Evolutionary conservation across 148 eudicot species (phyloP), one percentile per base, ranked within the genome.

Genomic region (Amaranthus palmeri): DNA sequence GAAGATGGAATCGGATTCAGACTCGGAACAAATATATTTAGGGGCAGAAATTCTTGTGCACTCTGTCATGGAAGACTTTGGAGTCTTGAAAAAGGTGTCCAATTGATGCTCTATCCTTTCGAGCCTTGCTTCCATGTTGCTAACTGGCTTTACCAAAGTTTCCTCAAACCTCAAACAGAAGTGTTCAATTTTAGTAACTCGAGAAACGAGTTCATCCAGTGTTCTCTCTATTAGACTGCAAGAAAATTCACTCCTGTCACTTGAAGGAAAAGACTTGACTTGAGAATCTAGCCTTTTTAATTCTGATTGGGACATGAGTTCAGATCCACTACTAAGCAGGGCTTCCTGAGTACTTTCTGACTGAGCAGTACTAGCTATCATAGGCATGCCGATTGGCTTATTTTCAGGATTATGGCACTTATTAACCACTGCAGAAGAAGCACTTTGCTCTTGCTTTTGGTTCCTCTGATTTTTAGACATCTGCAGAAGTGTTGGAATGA

Each of bases 401-500:
- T 74, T 56, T 43, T 76, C 84, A 68, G 68, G 48, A 82, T 81
- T 81, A 54, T 54, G 69, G 45, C 64, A 25, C 67, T 67, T 61
- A 66, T 70, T 79, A 60, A 55, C 80, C 56, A 56, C 51, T 8
- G 71, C 72, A 72, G 52, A 42, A 74, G 81, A 79, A 64, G 73
- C 74, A 75, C 63, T 72, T 55, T 70, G 68, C 45, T 83, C 77
- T 55, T 83, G 84, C 15, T 58, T 67, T 52, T 67, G 81, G 67
- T 51, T 81, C 44, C 18, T 73, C 71, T 84, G 78, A 68, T 89
- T 83, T 78, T 76, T 92, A 12, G 99, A 85, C 8, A 90, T 70
- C 55, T 88, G 91, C 79, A 95, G 45, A 80, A 95, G 88, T 46
- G 97, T 87, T 63, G 99, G 99, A 68, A 95, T 79, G 64, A 95